These are phyloP conservation scores for Xylaria sp. DNA, from an alignment of 2,329 filamentous ascomycete species.

Conservation along the genomic window DNA sequence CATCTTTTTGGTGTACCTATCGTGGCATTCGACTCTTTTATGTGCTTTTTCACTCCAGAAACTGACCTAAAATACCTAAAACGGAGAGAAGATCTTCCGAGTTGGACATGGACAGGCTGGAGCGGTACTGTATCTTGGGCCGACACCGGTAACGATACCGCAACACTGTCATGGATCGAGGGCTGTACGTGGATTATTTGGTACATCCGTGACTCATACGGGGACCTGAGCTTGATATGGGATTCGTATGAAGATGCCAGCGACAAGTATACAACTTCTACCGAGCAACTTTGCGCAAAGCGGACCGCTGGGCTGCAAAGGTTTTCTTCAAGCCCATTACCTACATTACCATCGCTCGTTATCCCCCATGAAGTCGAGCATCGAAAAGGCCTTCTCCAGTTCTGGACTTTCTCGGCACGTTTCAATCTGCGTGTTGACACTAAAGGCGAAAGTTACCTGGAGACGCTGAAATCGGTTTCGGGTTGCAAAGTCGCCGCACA, in stretches of 20 bases:
- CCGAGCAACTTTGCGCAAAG: not conserved
- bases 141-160: not conserved
- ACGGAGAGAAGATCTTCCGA: constrained; percentile 1
- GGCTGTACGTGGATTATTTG: constrained; percentile 14
- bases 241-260: not conserved
- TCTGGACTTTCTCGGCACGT: constrained; percentile 10
- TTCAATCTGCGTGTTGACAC: constrained; percentile 2
- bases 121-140: not conserved
- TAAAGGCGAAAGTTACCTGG: not conserved
- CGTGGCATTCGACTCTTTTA: constrained; percentile 7
- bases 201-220: not conserved
- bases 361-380: not conserved
- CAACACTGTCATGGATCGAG: not conserved
- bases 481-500: not conserved
- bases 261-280: not conserved
- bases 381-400: not conserved
- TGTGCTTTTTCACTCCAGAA: constrained; percentile 12
- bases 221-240: not conserved
- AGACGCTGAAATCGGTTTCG: not conserved
- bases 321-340: not conserved
- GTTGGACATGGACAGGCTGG: constrained; percentile 21
- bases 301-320: not conserved
- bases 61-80: not conserved
- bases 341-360: not conserved
- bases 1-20: constrained; percentile 4